Percentiles rank a stretch among this genome's conserved stretches.
phyloP scores from a whole-genome alignment of 2,329 filamentous ascomycete species.

The Lecanicillium sp. region DNA sequence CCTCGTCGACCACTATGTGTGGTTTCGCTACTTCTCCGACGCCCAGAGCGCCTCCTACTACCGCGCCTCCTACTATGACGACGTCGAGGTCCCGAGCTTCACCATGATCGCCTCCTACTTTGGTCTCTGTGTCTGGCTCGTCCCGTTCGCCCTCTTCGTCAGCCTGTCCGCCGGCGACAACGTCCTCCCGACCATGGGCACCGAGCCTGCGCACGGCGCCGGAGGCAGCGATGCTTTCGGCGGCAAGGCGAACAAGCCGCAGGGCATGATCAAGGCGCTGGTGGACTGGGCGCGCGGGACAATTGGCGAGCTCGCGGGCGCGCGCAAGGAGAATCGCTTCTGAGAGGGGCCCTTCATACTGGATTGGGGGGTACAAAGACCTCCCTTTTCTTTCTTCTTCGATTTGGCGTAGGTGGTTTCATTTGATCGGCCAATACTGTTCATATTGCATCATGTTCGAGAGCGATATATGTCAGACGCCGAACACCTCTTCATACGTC shows the following conservation, averaged over 20 bases:
- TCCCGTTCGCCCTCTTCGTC: slow-evolving; percentile 92
- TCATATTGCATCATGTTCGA: too few species aligned
- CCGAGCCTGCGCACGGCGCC: slow-evolving; percentile 43
- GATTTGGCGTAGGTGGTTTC: not conserved
- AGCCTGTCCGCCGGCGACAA: slow-evolving; percentile 92
- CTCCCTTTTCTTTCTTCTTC: not conserved
- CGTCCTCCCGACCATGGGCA: slow-evolving; percentile 86
- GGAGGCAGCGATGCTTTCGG: slow-evolving; percentile 33
- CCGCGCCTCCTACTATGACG: slow-evolving; percentile 57
- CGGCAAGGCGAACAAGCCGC: slow-evolving; percentile 35
- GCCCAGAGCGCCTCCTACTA: slow-evolving; percentile 53
- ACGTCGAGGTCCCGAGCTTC: slow-evolving; percentile 66
- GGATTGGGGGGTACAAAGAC: not conserved
- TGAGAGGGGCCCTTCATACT: slow-evolving; percentile 16
- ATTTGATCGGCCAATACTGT: too few species aligned
- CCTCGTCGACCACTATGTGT: slow-evolving; percentile 84
- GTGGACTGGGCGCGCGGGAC: slow-evolving; percentile 52
- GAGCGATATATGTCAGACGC: too few species aligned
- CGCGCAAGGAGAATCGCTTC: slow-evolving; percentile 21
- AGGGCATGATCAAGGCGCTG: slow-evolving; percentile 61
- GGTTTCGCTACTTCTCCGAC: slow-evolving; percentile 87
- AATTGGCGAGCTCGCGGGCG: slow-evolving; percentile 40
- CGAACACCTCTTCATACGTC: not conserved
- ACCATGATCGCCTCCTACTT: slow-evolving; percentile 96
- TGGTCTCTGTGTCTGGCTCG: slow-evolving; percentile 91